phyloP scores from a whole-genome alignment of 495 filamentous ascomycete species.

The Talaromyces borbonicus region DNA sequence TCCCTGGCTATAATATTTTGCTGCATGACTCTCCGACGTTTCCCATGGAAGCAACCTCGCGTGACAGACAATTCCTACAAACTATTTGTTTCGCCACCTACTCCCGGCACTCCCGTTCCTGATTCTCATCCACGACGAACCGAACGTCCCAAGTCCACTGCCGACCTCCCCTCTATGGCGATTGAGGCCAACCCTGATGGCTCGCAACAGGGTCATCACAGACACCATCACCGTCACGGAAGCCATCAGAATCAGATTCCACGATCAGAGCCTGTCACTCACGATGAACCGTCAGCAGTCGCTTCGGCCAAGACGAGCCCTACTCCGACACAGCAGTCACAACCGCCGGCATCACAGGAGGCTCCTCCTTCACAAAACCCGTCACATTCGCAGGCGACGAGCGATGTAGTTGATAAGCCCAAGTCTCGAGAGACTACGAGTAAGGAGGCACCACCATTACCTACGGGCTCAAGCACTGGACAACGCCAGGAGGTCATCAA shows the following conservation, averaged over 20 bases:
- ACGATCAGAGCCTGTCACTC: constrained; percentile 8
- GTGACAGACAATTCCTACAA: constrained; percentile 90
- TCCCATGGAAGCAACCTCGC: constrained; percentile 95
- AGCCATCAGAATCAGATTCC: neutral
- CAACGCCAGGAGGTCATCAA: constrained; percentile 69
- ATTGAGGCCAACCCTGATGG: neutral
- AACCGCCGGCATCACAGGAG: neutral
- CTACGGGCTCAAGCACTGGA: constrained; percentile 18
- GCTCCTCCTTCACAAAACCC: neutral
- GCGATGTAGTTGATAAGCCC: constrained; percentile 5
- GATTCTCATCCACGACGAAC: constrained; percentile 34
- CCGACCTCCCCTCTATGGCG: constrained; percentile 22
- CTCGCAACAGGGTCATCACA: constrained; percentile 9
- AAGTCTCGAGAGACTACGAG: constrained; percentile 31
- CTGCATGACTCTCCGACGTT: constrained; percentile 93
- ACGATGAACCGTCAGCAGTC: constrained; percentile 3
- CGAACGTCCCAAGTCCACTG: constrained; percentile 26
- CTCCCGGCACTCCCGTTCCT: constrained; percentile 36
- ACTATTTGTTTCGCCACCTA: constrained; percentile 74
- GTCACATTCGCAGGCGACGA: neutral
- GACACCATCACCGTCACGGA: constrained; percentile 19
- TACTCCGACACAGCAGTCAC: constrained; percentile 5
- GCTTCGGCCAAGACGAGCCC: constrained; percentile 2
- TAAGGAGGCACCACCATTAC: constrained; percentile 39
- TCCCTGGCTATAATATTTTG: constrained; percentile 97